Evolutionary conservation across 345 rosid genomes (phyloP).

Genomic region (Dovyalis caffra): DNA sequence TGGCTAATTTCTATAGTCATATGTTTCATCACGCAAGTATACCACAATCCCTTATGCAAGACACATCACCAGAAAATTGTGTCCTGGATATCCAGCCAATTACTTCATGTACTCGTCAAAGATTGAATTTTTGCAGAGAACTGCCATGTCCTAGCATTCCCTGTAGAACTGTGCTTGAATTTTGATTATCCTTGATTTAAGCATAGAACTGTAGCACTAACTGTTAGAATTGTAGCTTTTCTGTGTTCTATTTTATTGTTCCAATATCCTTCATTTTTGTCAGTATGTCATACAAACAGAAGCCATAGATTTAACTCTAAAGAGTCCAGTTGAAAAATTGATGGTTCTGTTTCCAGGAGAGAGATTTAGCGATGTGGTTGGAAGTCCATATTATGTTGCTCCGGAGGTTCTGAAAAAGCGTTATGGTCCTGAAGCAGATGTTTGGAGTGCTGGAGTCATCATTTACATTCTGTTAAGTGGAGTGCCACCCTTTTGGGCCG

Average conservation of each 20-base stretch:
- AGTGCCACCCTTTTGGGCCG: constrained; percentile 40
- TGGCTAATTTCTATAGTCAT: neutral
- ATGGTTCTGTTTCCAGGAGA: constrained; percentile 15
- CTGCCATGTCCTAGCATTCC: too few relatives aligned
- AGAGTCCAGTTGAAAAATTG: neutral
- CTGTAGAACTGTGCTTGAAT: too few relatives aligned
- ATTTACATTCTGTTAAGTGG: constrained; percentile 33
- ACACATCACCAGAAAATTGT: neutral
- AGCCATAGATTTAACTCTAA: neutral
- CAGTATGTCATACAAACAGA: too few relatives aligned
- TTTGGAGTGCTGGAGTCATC: constrained; percentile 38
- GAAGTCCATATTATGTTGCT: constrained; percentile 37
- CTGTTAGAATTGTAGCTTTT: too few relatives aligned
- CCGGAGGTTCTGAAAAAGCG: constrained; percentile 30
- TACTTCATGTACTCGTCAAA: too few relatives aligned
- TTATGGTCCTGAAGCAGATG: constrained; percentile 32
- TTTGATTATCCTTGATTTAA: too few relatives aligned
- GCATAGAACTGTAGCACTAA: too few relatives aligned
- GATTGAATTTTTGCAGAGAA: too few relatives aligned
- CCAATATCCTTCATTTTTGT: too few relatives aligned
- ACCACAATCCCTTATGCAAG: neutral
- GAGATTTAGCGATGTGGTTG: constrained; percentile 30
- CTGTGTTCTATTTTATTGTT: too few relatives aligned
- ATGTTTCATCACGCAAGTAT: neutral
- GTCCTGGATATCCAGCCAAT: neutral